These are phyloP conservation scores for Penicillium lagena DNA, from an alignment of 495 filamentous ascomycete species.

Conservation along the genomic window DNA sequence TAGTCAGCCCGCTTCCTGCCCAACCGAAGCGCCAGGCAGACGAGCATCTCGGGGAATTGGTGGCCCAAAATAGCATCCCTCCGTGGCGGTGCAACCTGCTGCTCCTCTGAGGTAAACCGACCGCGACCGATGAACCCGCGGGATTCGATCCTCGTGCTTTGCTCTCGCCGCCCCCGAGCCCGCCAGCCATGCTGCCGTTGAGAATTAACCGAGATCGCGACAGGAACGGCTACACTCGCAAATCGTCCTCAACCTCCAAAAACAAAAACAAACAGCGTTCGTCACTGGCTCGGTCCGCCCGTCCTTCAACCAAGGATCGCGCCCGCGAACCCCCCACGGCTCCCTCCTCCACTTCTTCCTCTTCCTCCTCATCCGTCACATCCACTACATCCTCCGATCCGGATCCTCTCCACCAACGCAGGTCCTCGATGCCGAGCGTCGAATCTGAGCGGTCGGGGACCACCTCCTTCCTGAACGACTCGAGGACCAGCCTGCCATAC, in stretches of 20 bases:
- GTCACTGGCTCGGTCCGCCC: conserved; percentile 33
- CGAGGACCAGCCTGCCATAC: conserved; percentile 66
- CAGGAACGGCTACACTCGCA: conserved; percentile 22
- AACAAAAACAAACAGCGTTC: conserved; percentile 27
- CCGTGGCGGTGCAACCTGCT: conserved; percentile 5
- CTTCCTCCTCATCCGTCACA: conserved; percentile 23
- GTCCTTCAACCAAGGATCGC: conserved; percentile 42
- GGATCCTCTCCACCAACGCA: conserved; percentile 16
- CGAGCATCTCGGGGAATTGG: conserved; percentile 5
- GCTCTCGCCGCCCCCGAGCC: too few relatives aligned
- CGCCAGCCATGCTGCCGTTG: conserved; percentile 36
- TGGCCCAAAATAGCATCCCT: conserved; percentile 7
- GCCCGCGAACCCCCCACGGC: conserved; percentile 28
- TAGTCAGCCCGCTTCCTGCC: neutral
- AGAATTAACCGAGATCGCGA: conserved; percentile 37
- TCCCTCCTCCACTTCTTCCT: conserved; percentile 33
- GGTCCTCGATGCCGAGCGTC: conserved; percentile 46
- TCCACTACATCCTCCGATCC: conserved; percentile 5
- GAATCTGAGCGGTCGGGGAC: conserved; percentile 32
- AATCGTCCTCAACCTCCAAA: conserved; percentile 25
- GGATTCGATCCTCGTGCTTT: neutral
- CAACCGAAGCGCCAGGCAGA: conserved; percentile 34
- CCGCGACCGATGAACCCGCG: conserved; percentile 16
- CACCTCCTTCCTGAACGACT: conserved; percentile 38
- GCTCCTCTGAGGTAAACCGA: conserved; percentile 2